Evolutionary conservation across 495 filamentous ascomycete species (phyloP), one percentile per base, ranked within the genome.

Genomic region (Hyaloscypha hepaticicola): DNA sequence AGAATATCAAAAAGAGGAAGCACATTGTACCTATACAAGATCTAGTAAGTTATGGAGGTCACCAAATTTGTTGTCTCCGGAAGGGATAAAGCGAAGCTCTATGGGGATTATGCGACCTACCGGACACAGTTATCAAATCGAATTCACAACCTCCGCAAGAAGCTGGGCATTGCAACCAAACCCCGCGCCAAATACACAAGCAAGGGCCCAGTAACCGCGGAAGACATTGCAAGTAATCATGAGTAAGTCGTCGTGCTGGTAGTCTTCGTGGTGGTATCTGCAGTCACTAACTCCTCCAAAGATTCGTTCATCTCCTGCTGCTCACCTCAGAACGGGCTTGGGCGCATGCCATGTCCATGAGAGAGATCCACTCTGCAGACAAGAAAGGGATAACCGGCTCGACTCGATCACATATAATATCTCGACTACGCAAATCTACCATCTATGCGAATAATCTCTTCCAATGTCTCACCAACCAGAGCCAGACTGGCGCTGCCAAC

Each of bases 291-390:
- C 26, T 6, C n/a, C 16, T 49, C 63, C 58, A 28, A 63, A 96
- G 93, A 71, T 94, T 88, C 73, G 85, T 90, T 45, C 82, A 91
- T 64, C 83, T 96, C 49, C 81, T 93, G 49, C 83, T 99, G 60
- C 85, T 96, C 67, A 88, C 87, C 33, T 85, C 93, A 63, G 96
- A 99, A 78, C 85, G 96, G 67, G 91, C 96, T 58, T 98, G 96
- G 93, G 96, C 96, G 1, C 88, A 96, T 72, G 96, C 93, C 58
- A 95, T 97, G 92, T 83, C 90, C 68, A 91, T 97, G 83, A 97
- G 96, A 75, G 85, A 92, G 6, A 76, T 85, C 25, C 90, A 96
- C 73, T 84, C 91, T 48, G 86, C 90, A 69, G 92, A 94, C 67
- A 82, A 83, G 34, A 88, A 91, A 74, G 86, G 87, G 33, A 87